Base-by-base conservation (phyloP, 2,329 filamentous ascomycete species). In the Aspergillus jensenii region DNA sequence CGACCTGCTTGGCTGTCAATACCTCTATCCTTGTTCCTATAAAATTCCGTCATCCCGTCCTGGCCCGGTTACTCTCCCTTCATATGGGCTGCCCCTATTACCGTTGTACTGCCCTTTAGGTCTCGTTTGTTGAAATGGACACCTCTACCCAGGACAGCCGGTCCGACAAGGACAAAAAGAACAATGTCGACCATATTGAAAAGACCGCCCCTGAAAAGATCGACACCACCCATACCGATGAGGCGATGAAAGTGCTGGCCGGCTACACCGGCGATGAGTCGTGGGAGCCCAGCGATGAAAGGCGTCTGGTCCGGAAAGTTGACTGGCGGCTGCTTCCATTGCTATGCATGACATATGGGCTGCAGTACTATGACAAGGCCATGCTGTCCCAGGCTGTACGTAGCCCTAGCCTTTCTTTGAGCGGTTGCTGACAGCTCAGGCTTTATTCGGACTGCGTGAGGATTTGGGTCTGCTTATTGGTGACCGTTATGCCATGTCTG, bases 281-380 rank as follows among this genome's bases (percentile, higher is more conserved):
- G 2, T 83, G 80, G 80, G 75, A 73, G 0, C 66, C 72, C 0
- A 62, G 68, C 11, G 79, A 80, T 58, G 78, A 81, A 62, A 76
- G 76, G 49, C 75, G 66, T 40, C 62, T 82, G 5, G 65, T 74
- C 4, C 71, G 72, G 23, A 78, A 76, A 57, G 73, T 81, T 37
- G 78, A 81, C 62, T 72, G 72, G 63, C 70, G 71, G 27, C 67
- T 82, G 27, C 67, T 82, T 70, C 77, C 79, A 0, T 72, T 82
- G 15, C 70, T 82, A 0, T 79, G 77, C 55, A 62, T 74, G 6
- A 81, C 78, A 0, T 81, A 80, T 58, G 74, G 71, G 0, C 67
- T 81, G 17, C 78, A 81, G 61, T 81, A 81, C 56, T 80, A 81
- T 45, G 79, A 81, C 60, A 81, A 83, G 64, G 80, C 81, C 2